Base-by-base conservation (phyloP, 2,329 filamentous ascomycete genomes). In the Fusarium liriodendri region DNA sequence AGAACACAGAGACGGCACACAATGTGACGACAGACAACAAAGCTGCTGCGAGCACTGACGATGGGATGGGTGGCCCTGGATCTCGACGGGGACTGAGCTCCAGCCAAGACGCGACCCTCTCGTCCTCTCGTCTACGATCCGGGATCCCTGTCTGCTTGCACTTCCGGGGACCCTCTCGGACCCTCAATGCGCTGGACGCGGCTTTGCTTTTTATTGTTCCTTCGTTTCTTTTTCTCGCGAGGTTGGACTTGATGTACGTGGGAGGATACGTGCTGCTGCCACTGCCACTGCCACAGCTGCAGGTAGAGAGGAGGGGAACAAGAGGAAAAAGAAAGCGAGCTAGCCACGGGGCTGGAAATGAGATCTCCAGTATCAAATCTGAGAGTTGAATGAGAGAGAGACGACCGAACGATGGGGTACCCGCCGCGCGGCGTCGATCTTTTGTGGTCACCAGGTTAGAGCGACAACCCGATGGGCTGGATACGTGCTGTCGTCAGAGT, bases 281-380 rank as follows among this genome's bases (percentile, higher is more conserved):
- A 22, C 22, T 38, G 27, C 16, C 45, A 50, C 45, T 27, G 45
- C 45, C 5, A 22, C 38, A 18, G 45, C 25, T 52, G 33, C 18
- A 25, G 33, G 29, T 27, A 20, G 18, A 25, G 47, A 45, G 38
- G 60, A 58, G 42, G 29, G 14, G 35, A 18, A 25, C 27, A 40
- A 50, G 54, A 62, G 32, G 25, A 18, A 42, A 68, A 64, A 16
- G 37, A 40, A 50, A 67, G 59, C 38, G 70, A 33, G 40, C 55
- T 62, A 68, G 29, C 50, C 63, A 71, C 33, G 67, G 71, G 62
- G n/a, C 45, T 62, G 67, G 70, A 74, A 73, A 74, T 74, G 71
- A 73, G 67, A 74, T 71, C 59, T 61, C 71, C 67, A 71, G 55
- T 33, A 40, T 47, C 72, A 66, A 73, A 55, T 47, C 45, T 38